Base-by-base conservation (phyloP, 148 eudicot species). In the Nepenthes mirabilis region DNA sequence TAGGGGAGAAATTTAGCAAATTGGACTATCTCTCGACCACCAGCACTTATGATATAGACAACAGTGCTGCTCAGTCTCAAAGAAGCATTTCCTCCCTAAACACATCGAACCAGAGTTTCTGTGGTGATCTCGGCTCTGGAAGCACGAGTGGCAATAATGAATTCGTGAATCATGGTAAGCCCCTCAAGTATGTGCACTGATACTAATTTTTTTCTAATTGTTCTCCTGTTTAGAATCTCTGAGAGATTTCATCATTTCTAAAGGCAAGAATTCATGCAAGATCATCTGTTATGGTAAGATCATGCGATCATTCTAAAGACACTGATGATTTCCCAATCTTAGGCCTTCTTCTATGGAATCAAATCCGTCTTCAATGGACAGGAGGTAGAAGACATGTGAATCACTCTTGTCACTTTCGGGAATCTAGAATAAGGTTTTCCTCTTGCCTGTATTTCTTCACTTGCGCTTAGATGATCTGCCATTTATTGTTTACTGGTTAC, bases 1-100 rank as follows among this genome's bases (percentile, higher is more conserved):
- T 58, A 37, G 70, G 72, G 58, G 77, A 62, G 57, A 74, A 77
- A 57, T 66, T 65, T 35, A 60, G 82, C 40, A 60, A 71, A 37
- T 77, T 80, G 1, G 88, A 83, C 11, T 82, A 73, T 60, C 77
- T 83, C 66, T 83, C 84, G 88, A 83, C 82, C 76, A 80, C 76
- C 58, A 77, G 84, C 66, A 71, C 84, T 37, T 71, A 60, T 63
- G 88, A 83, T 48, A 50, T 80, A 60, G 79, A 77, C 2, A 72
- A 64, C 54, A 60, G 74, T 61, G 66, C 73, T 37, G 34, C 64
- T 56, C 78, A 69, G 33, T 79, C 87, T 59, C 87, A 72, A 58
- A 67, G 78, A 68, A 82, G 80, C 69, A 45, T 62, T 13, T 83
- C 88, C 14, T 77, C 82, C 36, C 54, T 73, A 43, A 80, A 76